A percentile compares a stretch with the other conserved stretches of the same genome.
Conservation (phyloP, 345 rosid species). For the Dovyalis caffra region DNA sequence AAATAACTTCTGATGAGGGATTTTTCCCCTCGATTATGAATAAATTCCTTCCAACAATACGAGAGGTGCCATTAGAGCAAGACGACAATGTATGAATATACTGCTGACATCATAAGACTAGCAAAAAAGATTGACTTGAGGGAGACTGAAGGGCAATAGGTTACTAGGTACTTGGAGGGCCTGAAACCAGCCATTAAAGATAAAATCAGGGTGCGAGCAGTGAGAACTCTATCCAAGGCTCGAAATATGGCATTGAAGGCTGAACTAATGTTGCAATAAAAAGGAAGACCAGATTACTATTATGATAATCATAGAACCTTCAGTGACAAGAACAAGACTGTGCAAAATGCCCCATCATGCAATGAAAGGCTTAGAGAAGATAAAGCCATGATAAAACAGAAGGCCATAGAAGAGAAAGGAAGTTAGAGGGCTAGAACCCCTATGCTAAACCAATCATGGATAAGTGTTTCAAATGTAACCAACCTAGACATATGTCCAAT, state of each 20-base stretch:
- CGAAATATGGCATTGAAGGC: neutral
- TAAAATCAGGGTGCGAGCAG: too few species aligned
- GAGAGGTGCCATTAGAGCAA: neutral
- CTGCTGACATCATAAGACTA: neutral
- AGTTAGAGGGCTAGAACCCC: neutral
- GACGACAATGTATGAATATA: conserved; percentile 9
- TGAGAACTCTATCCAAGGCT: neutral
- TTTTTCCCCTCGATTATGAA: conserved; percentile 4
- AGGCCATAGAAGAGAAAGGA: neutral
- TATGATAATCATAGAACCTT: too few species aligned
- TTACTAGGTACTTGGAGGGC: conserved; percentile 2
- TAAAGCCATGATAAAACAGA: neutral
- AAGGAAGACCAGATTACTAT: neutral
- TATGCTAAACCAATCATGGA: too few species aligned
- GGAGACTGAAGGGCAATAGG: neutral
- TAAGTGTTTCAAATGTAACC: conserved; percentile 5
- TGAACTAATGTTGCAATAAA: neutral
- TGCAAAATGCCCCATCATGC: neutral
- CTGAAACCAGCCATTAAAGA: neutral
- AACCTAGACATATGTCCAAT: neutral
- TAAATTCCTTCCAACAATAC: neutral
- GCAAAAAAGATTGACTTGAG: neutral
- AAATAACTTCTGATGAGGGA: neutral
- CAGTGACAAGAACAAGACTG: too few species aligned
- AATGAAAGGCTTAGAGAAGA: neutral